phyloP scores from a whole-genome alignment of 805 yeast species.

The Kuraishia capsulata region DNA sequence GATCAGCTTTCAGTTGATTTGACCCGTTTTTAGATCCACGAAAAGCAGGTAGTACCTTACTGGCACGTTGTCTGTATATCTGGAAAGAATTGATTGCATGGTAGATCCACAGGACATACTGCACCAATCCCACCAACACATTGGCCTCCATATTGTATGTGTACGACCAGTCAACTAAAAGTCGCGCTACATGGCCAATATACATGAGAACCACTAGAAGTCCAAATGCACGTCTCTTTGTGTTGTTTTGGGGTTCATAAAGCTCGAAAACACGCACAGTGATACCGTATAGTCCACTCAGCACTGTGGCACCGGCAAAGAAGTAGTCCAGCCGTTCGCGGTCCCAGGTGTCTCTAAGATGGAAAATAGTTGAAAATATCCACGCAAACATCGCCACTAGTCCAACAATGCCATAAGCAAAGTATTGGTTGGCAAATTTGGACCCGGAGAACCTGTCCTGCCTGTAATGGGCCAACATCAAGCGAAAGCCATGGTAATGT shows the following conservation, averaged over 20 bases:
- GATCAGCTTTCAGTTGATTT: conserved; percentile 7
- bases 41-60: not conserved
- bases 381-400: conserved; percentile 77
- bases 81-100: conserved; percentile 23
- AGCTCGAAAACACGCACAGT: conserved; percentile 51
- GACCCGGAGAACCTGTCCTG: conserved; percentile 11
- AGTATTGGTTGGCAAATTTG: conserved; percentile 18
- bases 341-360: conserved; percentile 66
- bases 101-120: conserved; percentile 47
- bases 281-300: conserved; percentile 69
- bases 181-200: conserved; percentile 52
- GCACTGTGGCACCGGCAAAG: conserved; percentile 84
- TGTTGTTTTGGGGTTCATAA: conserved; percentile 26
- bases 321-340: conserved; percentile 89
- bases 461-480: conserved; percentile 16
- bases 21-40: not conserved
- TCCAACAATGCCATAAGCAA: conserved; percentile 39
- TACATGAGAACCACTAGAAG: conserved; percentile 41
- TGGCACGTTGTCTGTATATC: conserved; percentile 7
- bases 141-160: conserved; percentile 93
- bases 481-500: conserved; percentile 40
- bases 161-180: conserved; percentile 75
- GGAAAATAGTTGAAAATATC: conserved; percentile 81
- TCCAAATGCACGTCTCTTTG: conserved; percentile 26
- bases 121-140: conserved; percentile 66